phyloP scores from a whole-genome alignment of 768 basidiomycete genomes.

The Lactifluus rugatus region DNA sequence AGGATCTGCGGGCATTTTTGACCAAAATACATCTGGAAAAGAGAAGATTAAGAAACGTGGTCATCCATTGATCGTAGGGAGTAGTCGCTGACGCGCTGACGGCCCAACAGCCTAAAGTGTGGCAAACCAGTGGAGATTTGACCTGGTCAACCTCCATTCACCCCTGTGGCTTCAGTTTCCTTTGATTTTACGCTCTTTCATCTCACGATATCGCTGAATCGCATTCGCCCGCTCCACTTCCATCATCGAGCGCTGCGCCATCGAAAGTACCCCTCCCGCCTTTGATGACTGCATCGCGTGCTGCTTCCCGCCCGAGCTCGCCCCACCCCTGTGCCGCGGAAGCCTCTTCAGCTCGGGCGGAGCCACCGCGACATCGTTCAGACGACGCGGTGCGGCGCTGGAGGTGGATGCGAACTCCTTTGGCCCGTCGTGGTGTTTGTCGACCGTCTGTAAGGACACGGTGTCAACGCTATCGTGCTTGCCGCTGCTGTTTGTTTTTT shows the following conservation, averaged over 20 bases:
- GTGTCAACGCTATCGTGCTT: neutral
- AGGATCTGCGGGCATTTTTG: no score
- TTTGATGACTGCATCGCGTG: constrained; percentile 2
- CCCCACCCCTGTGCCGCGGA: constrained; percentile 28
- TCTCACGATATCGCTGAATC: constrained; percentile 55
- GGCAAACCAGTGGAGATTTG: no score
- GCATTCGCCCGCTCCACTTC: constrained; percentile 63
- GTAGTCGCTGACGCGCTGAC: no score
- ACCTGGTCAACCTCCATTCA: no score
- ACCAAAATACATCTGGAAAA: no score
- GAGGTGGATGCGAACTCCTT: constrained; percentile 43
- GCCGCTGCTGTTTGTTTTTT: neutral
- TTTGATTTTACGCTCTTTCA: constrained; percentile 41
- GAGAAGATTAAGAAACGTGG: no score
- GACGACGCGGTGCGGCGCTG: constrained; percentile 49
- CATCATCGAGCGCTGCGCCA: constrained; percentile 72
- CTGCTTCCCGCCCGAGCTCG: neutral
- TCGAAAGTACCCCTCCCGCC: constrained; percentile 43
- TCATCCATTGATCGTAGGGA: no score
- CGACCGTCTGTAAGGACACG: neutral
- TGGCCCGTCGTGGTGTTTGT: constrained; percentile 14
- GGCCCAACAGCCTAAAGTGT: no score
- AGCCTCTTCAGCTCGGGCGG: constrained; percentile 54
- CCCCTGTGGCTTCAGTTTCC: constrained; percentile 16
- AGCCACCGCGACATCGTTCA: constrained; percentile 63